A percentile compares a stretch with the other conserved stretches of the same genome.
These are phyloP conservation scores for Myrmaecium sp. DNA, from an alignment of 2,329 filamentous ascomycete species.

Conservation along the genomic window DNA sequence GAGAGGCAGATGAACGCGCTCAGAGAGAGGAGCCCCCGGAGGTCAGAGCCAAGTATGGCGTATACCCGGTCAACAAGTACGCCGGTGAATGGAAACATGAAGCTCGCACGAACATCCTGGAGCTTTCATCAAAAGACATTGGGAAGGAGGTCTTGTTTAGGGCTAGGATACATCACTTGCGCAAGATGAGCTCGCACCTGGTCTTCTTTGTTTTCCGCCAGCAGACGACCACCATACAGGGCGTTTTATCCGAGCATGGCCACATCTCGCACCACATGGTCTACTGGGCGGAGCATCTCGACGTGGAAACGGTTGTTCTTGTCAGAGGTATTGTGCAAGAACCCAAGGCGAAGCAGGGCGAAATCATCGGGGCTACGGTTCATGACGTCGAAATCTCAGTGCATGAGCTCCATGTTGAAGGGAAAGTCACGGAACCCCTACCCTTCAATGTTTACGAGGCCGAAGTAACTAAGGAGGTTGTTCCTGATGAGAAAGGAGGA, in stretches of 20 bases:
- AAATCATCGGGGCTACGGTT: slow-evolving; percentile 58
- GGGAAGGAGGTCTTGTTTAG: slow-evolving; percentile 49
- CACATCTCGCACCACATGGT: slow-evolving; percentile 58
- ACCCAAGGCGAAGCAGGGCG: slow-evolving; percentile 47
- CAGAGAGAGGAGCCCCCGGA: slow-evolving; percentile 38
- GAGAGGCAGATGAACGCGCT: slow-evolving; percentile 30
- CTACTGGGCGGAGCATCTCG: slow-evolving; percentile 72
- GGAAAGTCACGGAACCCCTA: slow-evolving; percentile 41
- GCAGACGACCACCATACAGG: slow-evolving; percentile 68
- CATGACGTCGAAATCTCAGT: slow-evolving; percentile 63
- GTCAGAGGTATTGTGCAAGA: slow-evolving; percentile 57
- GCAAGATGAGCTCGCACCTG: slow-evolving; percentile 64
- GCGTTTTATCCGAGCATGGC: slow-evolving; percentile 51
- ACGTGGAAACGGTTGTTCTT: slow-evolving; percentile 60
- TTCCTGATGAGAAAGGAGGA: slow-evolving; percentile 35
- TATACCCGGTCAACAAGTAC: slow-evolving; percentile 40
- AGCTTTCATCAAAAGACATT: slow-evolving; percentile 33
- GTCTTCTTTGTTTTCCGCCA: slow-evolving; percentile 80
- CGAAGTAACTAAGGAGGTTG: slow-evolving; percentile 40
- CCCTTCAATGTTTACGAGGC: slow-evolving; percentile 57
- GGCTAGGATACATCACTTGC: slow-evolving; percentile 60
- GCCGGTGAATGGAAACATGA: slow-evolving; percentile 33
- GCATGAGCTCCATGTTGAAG: slow-evolving; percentile 45
- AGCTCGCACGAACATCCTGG: slow-evolving; percentile 31
- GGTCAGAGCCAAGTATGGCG: slow-evolving; percentile 41